Evolutionary conservation across 371 early-diverging fungal genomes (phyloP).

Genomic region (Rhizoclosmatium hyalinum): DNA sequence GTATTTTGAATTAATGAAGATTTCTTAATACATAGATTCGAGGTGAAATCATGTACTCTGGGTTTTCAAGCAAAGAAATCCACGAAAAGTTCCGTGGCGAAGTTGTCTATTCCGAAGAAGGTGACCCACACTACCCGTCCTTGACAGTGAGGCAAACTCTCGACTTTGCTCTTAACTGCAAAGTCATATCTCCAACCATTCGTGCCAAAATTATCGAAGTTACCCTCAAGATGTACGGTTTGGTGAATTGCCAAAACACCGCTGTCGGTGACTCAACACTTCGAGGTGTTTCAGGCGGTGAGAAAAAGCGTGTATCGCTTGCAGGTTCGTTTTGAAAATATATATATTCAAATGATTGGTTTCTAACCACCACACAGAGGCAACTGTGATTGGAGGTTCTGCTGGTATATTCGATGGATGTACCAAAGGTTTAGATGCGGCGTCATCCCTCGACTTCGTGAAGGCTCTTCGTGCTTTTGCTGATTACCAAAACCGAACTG

Average conservation of each 20-base stretch:
- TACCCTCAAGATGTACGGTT: constrained; percentile 73
- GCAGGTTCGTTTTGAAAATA: constrained; percentile 84
- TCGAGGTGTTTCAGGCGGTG: constrained; percentile 91
- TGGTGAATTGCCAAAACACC: constrained; percentile 68
- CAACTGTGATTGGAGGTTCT: constrained; percentile 32
- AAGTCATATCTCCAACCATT: constrained; percentile 70
- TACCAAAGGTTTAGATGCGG: constrained; percentile 73
- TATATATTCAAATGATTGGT: constrained; percentile 38
- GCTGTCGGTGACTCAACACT: constrained; percentile 63
- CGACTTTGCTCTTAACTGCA: constrained; percentile 57
- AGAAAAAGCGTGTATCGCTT: constrained; percentile 87
- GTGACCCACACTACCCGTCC: constrained; percentile 75
- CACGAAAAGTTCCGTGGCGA: constrained; percentile 33
- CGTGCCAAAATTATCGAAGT: constrained; percentile 57
- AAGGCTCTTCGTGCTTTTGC: constrained; percentile 73
- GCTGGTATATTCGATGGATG: constrained; percentile 47
- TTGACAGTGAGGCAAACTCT: constrained; percentile 57
- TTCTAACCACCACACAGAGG: constrained; percentile 17
- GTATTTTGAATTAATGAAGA: constrained; percentile 71
- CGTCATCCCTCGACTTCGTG: constrained; percentile 82
- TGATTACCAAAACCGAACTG: constrained; percentile 67
- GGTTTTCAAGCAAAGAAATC: constrained; percentile 47
- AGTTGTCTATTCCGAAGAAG: constrained; percentile 33
- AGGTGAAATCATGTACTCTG: constrained; percentile 23
- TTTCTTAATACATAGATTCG: constrained; percentile 60